Percentiles rank a stretch among this genome's conserved stretches.
Evolutionary conservation across 257 asterid genomes (phyloP).

Genomic region (Capsicum chinense): DNA sequence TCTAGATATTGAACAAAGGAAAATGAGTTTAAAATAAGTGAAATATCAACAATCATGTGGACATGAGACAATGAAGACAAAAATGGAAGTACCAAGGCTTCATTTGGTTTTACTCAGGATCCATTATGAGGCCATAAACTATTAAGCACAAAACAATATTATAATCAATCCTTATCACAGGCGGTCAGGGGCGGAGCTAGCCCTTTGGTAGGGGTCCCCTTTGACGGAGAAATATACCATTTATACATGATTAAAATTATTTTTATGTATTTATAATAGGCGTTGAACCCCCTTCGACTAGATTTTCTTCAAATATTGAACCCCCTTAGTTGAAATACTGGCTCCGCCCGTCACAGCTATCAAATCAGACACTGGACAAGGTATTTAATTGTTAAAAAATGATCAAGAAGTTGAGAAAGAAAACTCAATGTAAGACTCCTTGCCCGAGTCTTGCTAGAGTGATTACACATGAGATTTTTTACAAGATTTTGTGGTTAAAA

Average conservation of each 20-base stretch:
- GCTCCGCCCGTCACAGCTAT: not conserved
- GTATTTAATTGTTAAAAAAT: not conserved
- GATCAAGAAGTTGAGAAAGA: not conserved
- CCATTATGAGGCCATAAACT: not conserved
- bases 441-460: not conserved
- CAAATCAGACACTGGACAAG: not conserved
- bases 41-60: constrained; percentile 18
- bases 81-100: constrained; percentile 8
- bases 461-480: not conserved
- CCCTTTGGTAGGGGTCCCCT: too few relatives aligned
- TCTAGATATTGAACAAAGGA: not conserved
- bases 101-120: not conserved
- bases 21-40: not conserved
- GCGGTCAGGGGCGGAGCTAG: too few relatives aligned
- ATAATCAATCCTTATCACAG: not conserved
- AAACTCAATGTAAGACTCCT: not conserved
- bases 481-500: not conserved
- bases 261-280: too few relatives aligned
- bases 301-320: too few relatives aligned
- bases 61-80: constrained; percentile 6
- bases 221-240: too few relatives aligned
- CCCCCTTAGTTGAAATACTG: too few relatives aligned
- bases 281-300: too few relatives aligned
- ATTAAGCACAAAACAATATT: not conserved
- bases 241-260: too few relatives aligned